These are phyloP conservation scores for Termitomyces sp. DNA, from an alignment of 768 basidiomycete genomes.

Conservation along the genomic window DNA sequence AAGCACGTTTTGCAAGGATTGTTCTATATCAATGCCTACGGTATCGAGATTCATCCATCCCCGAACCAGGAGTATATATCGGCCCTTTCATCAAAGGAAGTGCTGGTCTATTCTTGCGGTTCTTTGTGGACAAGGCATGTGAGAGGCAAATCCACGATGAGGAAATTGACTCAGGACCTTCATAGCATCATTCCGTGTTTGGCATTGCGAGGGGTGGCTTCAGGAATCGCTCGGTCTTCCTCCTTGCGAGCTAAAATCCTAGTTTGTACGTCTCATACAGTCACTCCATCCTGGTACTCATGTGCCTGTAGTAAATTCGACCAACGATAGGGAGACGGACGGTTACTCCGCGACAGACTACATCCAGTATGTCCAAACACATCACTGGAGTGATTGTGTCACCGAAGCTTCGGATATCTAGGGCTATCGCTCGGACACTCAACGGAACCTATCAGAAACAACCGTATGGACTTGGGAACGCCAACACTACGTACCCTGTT, in stretches of 20 bases:
- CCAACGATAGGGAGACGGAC: slow-evolving; percentile 88
- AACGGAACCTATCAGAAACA: slow-evolving; percentile 55
- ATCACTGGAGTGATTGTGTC: neutral
- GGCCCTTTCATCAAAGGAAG: slow-evolving; percentile 54
- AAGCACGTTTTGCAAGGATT: slow-evolving; percentile 44
- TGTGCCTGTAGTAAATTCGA: slow-evolving; percentile 64
- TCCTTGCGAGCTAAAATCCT: slow-evolving; percentile 77
- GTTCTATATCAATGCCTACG: slow-evolving; percentile 89
- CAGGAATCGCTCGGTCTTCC: slow-evolving; percentile 70
- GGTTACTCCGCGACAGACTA: slow-evolving; percentile 85
- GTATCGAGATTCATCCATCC: slow-evolving; percentile 86
- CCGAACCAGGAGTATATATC: slow-evolving; percentile 81
- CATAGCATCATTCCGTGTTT: slow-evolving; percentile 80
- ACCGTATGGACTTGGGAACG: slow-evolving; percentile 57
- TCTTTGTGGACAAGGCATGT: slow-evolving; percentile 88
- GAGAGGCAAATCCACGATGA: slow-evolving; percentile 11
- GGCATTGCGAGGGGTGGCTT: slow-evolving; percentile 76
- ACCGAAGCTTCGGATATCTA: slow-evolving; percentile 22
- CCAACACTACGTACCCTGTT: slow-evolving; percentile 61
- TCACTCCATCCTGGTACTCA: slow-evolving; percentile 1
- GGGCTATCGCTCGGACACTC: slow-evolving; percentile 68
- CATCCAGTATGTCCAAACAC: slow-evolving; percentile 48
- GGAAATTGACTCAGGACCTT: neutral
- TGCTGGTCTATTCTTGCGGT: slow-evolving; percentile 89
- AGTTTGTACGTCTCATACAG: slow-evolving; percentile 54